These are phyloP conservation scores for Diplodia scrobiculata DNA, from an alignment of 2,329 filamentous ascomycete genomes.

Conservation along the genomic window DNA sequence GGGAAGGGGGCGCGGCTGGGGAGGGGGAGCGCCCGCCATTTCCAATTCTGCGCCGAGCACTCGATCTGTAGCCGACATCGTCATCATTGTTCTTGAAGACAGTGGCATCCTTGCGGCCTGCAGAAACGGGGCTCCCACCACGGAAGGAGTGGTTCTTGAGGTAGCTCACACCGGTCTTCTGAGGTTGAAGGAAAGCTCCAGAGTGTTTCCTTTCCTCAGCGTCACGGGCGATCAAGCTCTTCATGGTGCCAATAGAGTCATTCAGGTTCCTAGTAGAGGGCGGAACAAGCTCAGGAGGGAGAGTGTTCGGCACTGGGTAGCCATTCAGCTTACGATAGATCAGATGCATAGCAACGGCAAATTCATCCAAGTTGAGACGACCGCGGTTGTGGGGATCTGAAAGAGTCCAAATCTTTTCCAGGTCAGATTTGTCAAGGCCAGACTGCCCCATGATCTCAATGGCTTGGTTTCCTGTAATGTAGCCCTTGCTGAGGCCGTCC, in stretches of 20 bases:
- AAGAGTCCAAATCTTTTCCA: constrained; percentile 93
- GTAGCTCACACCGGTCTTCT: constrained; percentile 97
- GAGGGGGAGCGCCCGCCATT: constrained; percentile 71
- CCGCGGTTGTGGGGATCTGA: constrained; percentile 93
- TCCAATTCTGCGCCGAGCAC: constrained; percentile 82
- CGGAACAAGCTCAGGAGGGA: constrained; percentile 89
- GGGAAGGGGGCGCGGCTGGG: constrained; percentile 64
- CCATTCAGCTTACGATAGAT: constrained; percentile 97
- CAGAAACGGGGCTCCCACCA: constrained; percentile 59
- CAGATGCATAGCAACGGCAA: constrained; percentile 97
- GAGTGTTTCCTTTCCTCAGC: constrained; percentile 86
- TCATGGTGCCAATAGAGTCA: constrained; percentile 89
- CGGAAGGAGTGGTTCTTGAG: constrained; percentile 94
- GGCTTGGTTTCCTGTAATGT: constrained; percentile 85
- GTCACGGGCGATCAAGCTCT: constrained; percentile 83
- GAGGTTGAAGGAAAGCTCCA: constrained; percentile 85
- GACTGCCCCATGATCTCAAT: constrained; percentile 98
- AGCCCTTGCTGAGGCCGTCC: constrained; percentile 93
- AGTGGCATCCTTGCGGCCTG: constrained; percentile 85
- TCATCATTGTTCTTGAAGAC: constrained; percentile 97
- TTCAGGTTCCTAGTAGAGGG: constrained; percentile 92
- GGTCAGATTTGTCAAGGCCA: constrained; percentile 83
- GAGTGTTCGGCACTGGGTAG: constrained; percentile 82
- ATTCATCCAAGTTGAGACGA: constrained; percentile 91
- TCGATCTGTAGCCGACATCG: constrained; percentile 85